These are phyloP conservation scores for Thymus quinquecostatus DNA, from an alignment of 257 asterid genomes.

Conservation along the genomic window DNA sequence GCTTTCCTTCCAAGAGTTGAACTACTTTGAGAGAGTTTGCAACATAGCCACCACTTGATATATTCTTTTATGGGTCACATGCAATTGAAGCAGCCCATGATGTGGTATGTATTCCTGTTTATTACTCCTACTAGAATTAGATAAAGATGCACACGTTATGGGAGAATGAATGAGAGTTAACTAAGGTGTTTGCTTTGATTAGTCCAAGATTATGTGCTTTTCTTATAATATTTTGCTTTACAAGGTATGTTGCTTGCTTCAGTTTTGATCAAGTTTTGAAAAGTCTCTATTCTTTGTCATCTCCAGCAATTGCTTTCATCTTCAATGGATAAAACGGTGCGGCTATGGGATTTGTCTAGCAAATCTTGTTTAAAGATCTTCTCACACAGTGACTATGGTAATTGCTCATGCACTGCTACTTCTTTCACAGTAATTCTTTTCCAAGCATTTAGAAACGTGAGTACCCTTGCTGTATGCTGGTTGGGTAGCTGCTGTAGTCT, in stretches of 20 bases:
- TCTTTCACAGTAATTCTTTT: constrained; percentile 20
- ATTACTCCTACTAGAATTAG: background rate
- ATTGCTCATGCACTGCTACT: constrained; percentile 34
- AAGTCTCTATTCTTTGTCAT: constrained; percentile 33
- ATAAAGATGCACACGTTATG: background rate
- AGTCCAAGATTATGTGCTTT: constrained; percentile 1
- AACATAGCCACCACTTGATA: background rate
- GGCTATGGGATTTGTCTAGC: constrained; percentile 89
- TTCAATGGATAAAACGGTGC: constrained; percentile 98
- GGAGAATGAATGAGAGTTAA: constrained; percentile 5
- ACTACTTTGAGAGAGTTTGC: background rate
- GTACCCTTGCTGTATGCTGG: constrained; percentile 3
- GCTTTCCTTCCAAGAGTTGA: background rate
- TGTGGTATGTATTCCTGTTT: background rate
- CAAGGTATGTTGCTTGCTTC: constrained; percentile 25
- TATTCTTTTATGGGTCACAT: background rate
- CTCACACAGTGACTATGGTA: constrained; percentile 97
- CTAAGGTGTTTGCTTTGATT: background rate
- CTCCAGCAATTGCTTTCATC: constrained; percentile 86
- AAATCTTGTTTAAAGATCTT: constrained; percentile 84
- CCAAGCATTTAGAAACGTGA: constrained; percentile 11
- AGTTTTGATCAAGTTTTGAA: constrained; percentile 24
- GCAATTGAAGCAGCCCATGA: constrained; percentile 6
- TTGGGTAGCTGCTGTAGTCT: constrained; percentile 20
- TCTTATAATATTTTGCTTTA: constrained; percentile 7